These are phyloP conservation scores for Striga hermonthica DNA, from an alignment of 305 asterid species.

Conservation along the genomic window DNA sequence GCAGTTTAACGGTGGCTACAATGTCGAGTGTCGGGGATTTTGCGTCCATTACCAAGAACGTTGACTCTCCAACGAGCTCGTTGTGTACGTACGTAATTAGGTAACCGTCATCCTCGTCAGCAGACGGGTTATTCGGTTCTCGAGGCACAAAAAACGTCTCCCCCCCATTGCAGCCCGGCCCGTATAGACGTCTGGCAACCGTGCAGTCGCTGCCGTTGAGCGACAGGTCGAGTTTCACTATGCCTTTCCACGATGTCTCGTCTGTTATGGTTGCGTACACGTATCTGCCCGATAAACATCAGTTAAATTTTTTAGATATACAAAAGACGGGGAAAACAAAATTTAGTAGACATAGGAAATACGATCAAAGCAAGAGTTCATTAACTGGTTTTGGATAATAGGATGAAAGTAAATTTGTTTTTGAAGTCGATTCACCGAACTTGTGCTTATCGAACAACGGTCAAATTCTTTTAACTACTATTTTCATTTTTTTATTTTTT, in stretches of 20 bases:
- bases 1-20: not conserved
- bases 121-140: not conserved
- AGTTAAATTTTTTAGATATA: no score
- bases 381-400: no score
- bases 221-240: constrained; percentile 37
- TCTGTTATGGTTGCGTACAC: constrained; percentile 25
- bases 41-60: not conserved
- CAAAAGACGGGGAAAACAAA: no score
- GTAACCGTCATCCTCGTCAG: not conserved
- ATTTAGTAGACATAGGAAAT: no score
- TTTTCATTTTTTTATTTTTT: no score
- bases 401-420: no score
- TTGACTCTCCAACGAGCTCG: not conserved
- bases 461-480: no score
- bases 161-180: not conserved
- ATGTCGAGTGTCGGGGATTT: not conserved
- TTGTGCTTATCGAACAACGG: no score
- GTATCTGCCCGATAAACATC: constrained; percentile 14
- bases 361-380: no score
- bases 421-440: no score
- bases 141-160: not conserved
- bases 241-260: constrained; percentile 21
- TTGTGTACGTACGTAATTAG: not conserved
- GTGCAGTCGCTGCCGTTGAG: not conserved
- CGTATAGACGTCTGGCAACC: not conserved